Base-by-base conservation (phyloP, 2,329 filamentous ascomycete genomes). In the Aspergillus sp. region DNA sequence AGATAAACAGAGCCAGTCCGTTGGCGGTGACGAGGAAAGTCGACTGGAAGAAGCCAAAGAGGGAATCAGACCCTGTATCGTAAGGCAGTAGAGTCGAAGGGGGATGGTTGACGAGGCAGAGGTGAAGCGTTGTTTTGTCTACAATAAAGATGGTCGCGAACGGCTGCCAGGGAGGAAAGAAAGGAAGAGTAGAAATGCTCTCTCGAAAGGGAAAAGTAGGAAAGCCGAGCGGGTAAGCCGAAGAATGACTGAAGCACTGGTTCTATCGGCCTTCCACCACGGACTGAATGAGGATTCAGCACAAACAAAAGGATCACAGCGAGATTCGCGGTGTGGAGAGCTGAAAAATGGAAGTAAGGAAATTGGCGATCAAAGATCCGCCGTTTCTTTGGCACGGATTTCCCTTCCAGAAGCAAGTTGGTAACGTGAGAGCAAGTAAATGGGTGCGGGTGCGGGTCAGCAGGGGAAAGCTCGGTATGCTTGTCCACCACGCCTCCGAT, bases 121-220 rank as follows among this genome's bases (percentile, higher is more conserved):
- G 47, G 51, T 31, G 54, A 32, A 54, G 51, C 22, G 52, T 60
- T 61, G 58, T 54, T 47, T 49, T 59, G 53, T 52, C 22, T 54
- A 63, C 51, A 62, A 56, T 53, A 56, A 54, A 56, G 52, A 52
- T 64, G 62, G 63, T 63, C 63, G 64, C 63, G 64, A 65, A 61
- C 53, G 63, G 68, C 67, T 69, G 69, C 65, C 70, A 73, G 71
- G 71, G 71, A 73, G 45, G 20, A 20, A 20, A 47, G 18, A 47
- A 22, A 10, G 16, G n/a, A 72, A 63, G 64, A 56, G 60, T 61
- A 31, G 63, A 62, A 61, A 60, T 56, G 7, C 26, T 50, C 57
- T 62, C 61, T 65, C 47, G 61, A 65, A 62, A 52, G 49, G 56
- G 59, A 60, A 65, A 59, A 65, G 59, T 63, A 66, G 66, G 58